Evolutionary conservation across 345 rosid genomes (phyloP).

Genomic region (Raphanus raphanistrum): DNA sequence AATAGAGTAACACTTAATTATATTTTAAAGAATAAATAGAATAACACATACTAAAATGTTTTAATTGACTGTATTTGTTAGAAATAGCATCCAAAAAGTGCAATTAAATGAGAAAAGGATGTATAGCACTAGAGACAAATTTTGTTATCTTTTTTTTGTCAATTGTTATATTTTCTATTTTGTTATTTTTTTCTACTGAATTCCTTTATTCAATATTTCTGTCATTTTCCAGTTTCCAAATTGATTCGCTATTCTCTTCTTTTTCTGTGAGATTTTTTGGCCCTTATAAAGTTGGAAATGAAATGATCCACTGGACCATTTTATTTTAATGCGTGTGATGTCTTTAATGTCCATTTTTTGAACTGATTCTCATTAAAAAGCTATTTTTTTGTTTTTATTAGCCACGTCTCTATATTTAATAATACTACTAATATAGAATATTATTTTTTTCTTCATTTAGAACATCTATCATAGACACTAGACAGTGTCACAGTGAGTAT

Average conservation of each 20-base stretch:
- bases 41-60: not conserved
- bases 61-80: too few species aligned
- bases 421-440: too few species aligned
- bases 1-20: too few species aligned
- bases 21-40: too few species aligned
- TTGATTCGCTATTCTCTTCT: not conserved
- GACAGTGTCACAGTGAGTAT: too few species aligned
- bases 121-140: too few species aligned
- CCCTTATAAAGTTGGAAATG: slow-evolving; percentile 17
- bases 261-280: slow-evolving; percentile 31
- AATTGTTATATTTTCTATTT: not conserved
- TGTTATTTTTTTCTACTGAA: not conserved
- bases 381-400: slow-evolving; percentile 4
- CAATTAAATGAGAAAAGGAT: not conserved
- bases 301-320: slow-evolving; percentile 34
- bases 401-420: not conserved
- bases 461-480: too few species aligned
- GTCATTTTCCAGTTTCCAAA: slow-evolving; percentile 29
- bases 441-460: too few species aligned
- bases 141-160: not conserved
- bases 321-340: slow-evolving; percentile 21
- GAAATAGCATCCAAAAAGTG: not conserved
- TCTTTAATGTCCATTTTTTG: slow-evolving; percentile 30
- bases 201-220: not conserved
- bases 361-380: slow-evolving; percentile 29